phyloP scores from a whole-genome alignment of 2,329 filamentous ascomycete species.

The Penicillium sp. region DNA sequence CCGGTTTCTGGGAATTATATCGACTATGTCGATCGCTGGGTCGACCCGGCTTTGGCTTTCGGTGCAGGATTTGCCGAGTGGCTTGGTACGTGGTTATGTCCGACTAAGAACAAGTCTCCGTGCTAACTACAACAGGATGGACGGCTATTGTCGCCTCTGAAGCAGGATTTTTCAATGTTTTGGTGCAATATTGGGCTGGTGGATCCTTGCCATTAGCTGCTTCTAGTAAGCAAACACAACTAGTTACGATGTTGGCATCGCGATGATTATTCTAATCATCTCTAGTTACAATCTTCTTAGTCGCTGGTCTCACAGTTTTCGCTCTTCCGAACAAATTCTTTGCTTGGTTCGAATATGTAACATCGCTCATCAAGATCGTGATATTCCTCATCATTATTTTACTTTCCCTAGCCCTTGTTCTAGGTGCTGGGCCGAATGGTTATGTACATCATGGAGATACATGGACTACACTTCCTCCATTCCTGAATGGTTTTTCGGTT shows the following conservation, averaged over 20 bases:
- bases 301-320: conserved; percentile 24
- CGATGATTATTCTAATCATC: not conserved
- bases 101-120: not conserved
- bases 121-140: not conserved
- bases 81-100: conserved; percentile 16
- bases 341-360: conserved; percentile 38
- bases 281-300: conserved; percentile 19
- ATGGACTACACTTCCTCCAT: conserved; percentile 33
- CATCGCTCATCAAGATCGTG: conserved; percentile 39
- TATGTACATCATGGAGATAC: conserved; percentile 31
- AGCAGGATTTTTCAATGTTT: conserved; percentile 23
- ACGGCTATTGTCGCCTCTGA: conserved; percentile 21
- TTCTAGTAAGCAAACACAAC: not conserved
- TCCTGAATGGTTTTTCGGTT: conserved; percentile 35
- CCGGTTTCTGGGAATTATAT: conserved; percentile 39
- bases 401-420: conserved; percentile 37
- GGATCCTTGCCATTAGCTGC: conserved; percentile 3
- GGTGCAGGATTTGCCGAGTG: conserved; percentile 32
- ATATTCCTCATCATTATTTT: conserved; percentile 38
- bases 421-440: conserved; percentile 40
- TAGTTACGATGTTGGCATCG: not conserved
- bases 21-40: conserved; percentile 39
- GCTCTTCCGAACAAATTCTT: conserved; percentile 31
- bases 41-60: conserved; percentile 40
- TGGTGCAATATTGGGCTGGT: conserved; percentile 25